A percentile compares a stretch with the other conserved stretches of the same genome.
Conservation (phyloP, 75 land plant species). For the Cupressus sempervirens region DNA sequence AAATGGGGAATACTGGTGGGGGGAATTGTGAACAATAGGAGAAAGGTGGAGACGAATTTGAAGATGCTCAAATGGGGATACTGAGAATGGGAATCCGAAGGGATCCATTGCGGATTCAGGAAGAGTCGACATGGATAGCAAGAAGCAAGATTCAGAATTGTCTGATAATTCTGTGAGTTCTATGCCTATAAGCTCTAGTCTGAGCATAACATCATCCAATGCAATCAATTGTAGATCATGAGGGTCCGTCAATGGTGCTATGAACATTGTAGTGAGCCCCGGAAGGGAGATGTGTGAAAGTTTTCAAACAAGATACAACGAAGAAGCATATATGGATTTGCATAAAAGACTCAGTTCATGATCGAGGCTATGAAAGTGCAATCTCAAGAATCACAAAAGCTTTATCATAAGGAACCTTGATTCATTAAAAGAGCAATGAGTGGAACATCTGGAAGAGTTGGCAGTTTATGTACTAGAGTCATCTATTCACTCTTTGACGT, state of each 20-base stretch:
- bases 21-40: not conserved
- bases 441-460: no score
- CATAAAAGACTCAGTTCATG: no score
- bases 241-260: not conserved
- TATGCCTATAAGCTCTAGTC: not conserved
- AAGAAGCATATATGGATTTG: no score
- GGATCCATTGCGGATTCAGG: not conserved
- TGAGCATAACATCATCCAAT: slow-evolving; percentile 6
- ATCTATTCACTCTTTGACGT: no score
- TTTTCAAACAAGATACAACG: no score
- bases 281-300: not conserved
- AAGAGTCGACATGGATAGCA: not conserved
- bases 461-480: no score
- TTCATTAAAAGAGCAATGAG: no score
- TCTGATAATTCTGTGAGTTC: not conserved
- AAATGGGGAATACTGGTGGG: not conserved
- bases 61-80: not conserved
- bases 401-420: no score
- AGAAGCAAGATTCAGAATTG: not conserved
- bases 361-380: no score
- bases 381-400: no score
- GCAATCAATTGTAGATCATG: slow-evolving; percentile 9
- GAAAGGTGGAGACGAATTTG: not conserved
- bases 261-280: not conserved
- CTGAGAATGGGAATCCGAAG: not conserved